Evolutionary conservation across 768 basidiomycete genomes (phyloP).

Genomic region (Naganishia vaughanmartiniae): DNA sequence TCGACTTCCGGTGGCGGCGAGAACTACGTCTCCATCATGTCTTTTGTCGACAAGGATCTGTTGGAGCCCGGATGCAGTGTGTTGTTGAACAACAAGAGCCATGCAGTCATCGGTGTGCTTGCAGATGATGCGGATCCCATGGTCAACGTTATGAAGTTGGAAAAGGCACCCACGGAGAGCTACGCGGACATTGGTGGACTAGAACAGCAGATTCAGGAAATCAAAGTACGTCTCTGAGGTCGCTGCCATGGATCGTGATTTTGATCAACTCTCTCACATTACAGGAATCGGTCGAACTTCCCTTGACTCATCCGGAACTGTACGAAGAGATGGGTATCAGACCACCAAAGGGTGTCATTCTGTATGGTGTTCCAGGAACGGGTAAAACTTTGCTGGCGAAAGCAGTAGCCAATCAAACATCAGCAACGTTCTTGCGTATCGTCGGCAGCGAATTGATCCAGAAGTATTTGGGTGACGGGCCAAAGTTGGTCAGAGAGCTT

Average conservation of each 20-base stretch:
- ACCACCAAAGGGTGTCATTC: slow-evolving; percentile 98
- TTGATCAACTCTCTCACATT: slow-evolving; percentile 1
- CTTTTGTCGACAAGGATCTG: slow-evolving; percentile 95
- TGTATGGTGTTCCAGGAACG: slow-evolving; percentile 97
- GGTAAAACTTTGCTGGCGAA: slow-evolving; percentile 97
- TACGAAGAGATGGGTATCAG: slow-evolving; percentile 99
- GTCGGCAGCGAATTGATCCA: slow-evolving; percentile 98
- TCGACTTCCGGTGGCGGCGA: slow-evolving; percentile 91
- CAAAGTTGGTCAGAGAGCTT: slow-evolving; percentile 93
- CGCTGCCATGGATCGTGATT: background rate
- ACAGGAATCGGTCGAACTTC: slow-evolving; percentile 95
- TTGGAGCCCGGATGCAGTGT: slow-evolving; percentile 95
- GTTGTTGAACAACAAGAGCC: slow-evolving; percentile 90
- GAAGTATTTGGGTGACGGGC: slow-evolving; percentile 98
- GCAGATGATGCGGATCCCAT: slow-evolving; percentile 93
- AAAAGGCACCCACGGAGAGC: slow-evolving; percentile 97
- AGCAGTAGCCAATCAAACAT: slow-evolving; percentile 96
- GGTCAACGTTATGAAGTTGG: slow-evolving; percentile 97
- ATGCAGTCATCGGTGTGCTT: slow-evolving; percentile 89
- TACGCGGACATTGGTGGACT: slow-evolving; percentile 98
- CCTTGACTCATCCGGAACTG: slow-evolving; percentile 92
- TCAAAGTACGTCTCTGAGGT: slow-evolving; percentile 66
- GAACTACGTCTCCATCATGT: slow-evolving; percentile 95
- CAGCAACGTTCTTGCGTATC: slow-evolving; percentile 93
- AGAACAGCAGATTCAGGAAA: slow-evolving; percentile 96